phyloP scores from a whole-genome alignment of 2,329 filamentous ascomycete species.

The Cytospora piceae region DNA sequence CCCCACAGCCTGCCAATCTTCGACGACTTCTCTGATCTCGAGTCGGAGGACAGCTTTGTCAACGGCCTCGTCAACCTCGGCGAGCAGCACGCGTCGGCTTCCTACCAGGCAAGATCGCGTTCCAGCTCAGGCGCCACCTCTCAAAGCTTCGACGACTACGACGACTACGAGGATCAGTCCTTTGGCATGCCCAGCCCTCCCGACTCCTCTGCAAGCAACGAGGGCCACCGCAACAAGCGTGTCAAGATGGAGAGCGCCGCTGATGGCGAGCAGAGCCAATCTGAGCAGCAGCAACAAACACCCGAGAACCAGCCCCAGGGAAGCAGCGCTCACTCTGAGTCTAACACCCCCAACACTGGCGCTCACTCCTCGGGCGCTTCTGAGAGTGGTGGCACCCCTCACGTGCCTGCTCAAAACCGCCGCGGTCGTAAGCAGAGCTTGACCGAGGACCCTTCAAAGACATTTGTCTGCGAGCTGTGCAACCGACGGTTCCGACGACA shows the following conservation, averaged over 20 bases:
- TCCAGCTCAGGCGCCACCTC: constrained; percentile 69
- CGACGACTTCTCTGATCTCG: constrained; percentile 85
- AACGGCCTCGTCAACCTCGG: constrained; percentile 73
- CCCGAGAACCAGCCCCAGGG: constrained; percentile 33
- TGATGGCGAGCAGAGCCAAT: constrained; percentile 38
- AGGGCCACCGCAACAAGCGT: constrained; percentile 61
- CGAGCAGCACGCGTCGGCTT: constrained; percentile 52
- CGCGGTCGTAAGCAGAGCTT: constrained; percentile 98
- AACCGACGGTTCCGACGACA: constrained; percentile 96
- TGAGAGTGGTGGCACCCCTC: constrained; percentile 39
- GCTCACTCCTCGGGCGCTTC: constrained; percentile 43
- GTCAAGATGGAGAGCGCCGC: constrained; percentile 51
- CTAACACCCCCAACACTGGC: constrained; percentile 38
- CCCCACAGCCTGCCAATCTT: constrained; percentile 71
- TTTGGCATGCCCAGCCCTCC: constrained; percentile 72
- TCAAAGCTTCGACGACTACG: constrained; percentile 59
- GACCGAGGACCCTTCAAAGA: constrained; percentile 97
- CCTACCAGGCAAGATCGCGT: constrained; percentile 68
- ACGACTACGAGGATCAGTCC: constrained; percentile 51
- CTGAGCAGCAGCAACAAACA: constrained; percentile 41
- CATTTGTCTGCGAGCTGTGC: constrained; percentile 95
- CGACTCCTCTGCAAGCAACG: constrained; percentile 54
- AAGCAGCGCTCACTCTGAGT: constrained; percentile 39
- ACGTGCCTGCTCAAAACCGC: constrained; percentile 66
- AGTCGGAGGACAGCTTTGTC: constrained; percentile 87